Base-by-base conservation (phyloP, 2,329 filamentous ascomycete species). In the Bipolaris cookei region DNA sequence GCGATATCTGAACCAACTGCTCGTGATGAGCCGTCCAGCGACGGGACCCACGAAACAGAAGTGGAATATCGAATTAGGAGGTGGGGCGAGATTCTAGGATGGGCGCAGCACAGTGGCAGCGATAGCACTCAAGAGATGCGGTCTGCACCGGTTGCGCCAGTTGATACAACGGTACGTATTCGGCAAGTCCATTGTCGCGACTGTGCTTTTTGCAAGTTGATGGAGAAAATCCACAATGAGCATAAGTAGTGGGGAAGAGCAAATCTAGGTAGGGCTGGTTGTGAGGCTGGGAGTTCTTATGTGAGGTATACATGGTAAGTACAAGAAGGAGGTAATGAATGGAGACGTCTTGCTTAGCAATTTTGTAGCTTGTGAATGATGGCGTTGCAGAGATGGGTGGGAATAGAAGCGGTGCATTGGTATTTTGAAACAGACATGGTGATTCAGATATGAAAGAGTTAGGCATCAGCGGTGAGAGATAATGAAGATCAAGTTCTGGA, bases 121-220 rank as follows among this genome's bases (percentile, higher is more conserved):
- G 25, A 48, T 38, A 4, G 7, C 3, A 16, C 20, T 10, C 32
- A 16, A 13, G 7, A 8, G 2, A 11, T 25, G 32, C 14, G 25
- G 4, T 25, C 34, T 28, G 25, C 16, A 0, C 30, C 32, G 1
- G 14, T n/a, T 4, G 56, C 55, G 47, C 46, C 54, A 4, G 13
- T 55, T 8, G 51, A 59, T 20, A 60, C 59, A 1, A 52, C 56
- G 1, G 16, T 38, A 23, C 50, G 50, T 1, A 56, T 67, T 5
- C 56, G 30, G n/a, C 38, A 28, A 18, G 35, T 25, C 16, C 65
- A 67, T 16, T 50, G 52, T 44, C 35, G 28, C 13, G 25, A 46
- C 4, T 67, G 63, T 13, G 32, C 42, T 16, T 62, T 67, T 46
- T 67, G 65, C 37, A 41, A 51, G 28, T 48, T 25, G 50, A 44